A percentile compares a stretch with the other conserved stretches of the same genome.
Evolutionary conservation across 768 basidiomycete genomes (phyloP).

Genomic region (Collybia nuda): DNA sequence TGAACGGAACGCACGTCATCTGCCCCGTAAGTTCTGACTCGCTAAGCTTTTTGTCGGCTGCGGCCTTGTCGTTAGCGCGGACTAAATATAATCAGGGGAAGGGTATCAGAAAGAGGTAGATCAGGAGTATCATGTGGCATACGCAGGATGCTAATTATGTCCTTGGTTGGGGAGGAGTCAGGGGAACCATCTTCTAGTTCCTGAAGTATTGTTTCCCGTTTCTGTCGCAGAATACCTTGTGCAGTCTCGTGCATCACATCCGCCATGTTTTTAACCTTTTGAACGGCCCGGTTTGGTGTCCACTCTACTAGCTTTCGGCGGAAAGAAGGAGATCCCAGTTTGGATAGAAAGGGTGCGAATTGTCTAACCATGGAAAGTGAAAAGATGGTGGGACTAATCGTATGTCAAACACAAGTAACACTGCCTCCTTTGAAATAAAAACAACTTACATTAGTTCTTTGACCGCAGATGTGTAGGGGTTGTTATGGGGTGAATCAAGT

Average conservation of each 20-base stretch:
- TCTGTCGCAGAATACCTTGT: slow-evolving; percentile 35
- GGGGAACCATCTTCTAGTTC: slow-evolving; percentile 17
- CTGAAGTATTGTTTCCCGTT: slow-evolving; percentile 25
- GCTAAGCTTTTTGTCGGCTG: slow-evolving; percentile 32
- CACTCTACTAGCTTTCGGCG: slow-evolving; percentile 42
- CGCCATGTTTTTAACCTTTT: slow-evolving; percentile 43
- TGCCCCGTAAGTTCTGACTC: slow-evolving; percentile 48
- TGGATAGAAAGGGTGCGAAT: slow-evolving; percentile 42
- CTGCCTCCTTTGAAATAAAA: no score
- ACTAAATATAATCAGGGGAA: slow-evolving; percentile 19
- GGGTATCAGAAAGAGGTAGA: slow-evolving; percentile 3
- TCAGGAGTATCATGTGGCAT: slow-evolving; percentile 12
- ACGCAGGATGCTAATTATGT: slow-evolving; percentile 53
- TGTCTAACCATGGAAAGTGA: slow-evolving; percentile 43
- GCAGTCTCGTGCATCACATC: slow-evolving; percentile 48
- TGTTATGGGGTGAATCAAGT: slow-evolving; percentile 37
- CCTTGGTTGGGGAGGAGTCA: slow-evolving; percentile 32
- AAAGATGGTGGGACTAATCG: slow-evolving; percentile 35
- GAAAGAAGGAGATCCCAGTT: slow-evolving; percentile 40
- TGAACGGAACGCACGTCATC: slow-evolving; percentile 39
- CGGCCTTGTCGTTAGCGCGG: slow-evolving; percentile 34
- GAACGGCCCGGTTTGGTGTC: slow-evolving; percentile 36
- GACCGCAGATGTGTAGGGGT: slow-evolving; percentile 43
- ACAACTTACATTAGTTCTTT: slow-evolving; percentile 41
- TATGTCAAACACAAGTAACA: no score